Percentiles rank a stretch among this genome's conserved stretches.
Conservation (phyloP, 176 grass and related monocot species). For the Elymus sibiricus region DNA sequence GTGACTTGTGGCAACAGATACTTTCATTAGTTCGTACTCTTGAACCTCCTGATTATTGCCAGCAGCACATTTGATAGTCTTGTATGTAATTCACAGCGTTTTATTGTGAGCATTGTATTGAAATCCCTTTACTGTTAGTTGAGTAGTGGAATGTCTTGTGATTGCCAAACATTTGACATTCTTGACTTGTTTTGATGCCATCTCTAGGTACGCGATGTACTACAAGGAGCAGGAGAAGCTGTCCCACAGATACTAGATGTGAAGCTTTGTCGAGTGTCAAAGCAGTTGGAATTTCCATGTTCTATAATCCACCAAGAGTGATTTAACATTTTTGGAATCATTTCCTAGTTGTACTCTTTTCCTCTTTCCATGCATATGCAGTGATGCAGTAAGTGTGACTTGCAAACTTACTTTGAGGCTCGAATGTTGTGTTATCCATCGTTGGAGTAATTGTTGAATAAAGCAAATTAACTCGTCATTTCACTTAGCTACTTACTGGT, state of each 20-base stretch:
- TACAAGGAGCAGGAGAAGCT: slow-evolving; percentile 95
- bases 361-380: slow-evolving; percentile 23
- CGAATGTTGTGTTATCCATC: background rate
- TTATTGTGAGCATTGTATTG: background rate
- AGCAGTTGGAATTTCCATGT: slow-evolving; percentile 18
- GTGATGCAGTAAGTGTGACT: background rate
- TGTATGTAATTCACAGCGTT: background rate
- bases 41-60: background rate
- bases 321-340: slow-evolving; percentile 29
- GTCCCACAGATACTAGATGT: slow-evolving; percentile 70
- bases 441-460: slow-evolving; percentile 39
- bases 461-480: slow-evolving; percentile 32
- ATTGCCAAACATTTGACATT: background rate
- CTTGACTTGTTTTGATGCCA: slow-evolving; percentile 10
- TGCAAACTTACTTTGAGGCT: slow-evolving; percentile 34
- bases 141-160: background rate
- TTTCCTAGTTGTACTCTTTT: slow-evolving; percentile 2
- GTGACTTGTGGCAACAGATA: background rate
- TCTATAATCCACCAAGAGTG: slow-evolving; percentile 25
- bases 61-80: background rate
- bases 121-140: background rate
- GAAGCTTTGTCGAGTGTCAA: background rate
- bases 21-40: background rate
- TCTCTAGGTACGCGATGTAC: slow-evolving; percentile 75
- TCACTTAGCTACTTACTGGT: background rate